Base-by-base conservation (phyloP, 1,284 basidiomycete species). In the Cryptococcus wingfieldii region DNA sequence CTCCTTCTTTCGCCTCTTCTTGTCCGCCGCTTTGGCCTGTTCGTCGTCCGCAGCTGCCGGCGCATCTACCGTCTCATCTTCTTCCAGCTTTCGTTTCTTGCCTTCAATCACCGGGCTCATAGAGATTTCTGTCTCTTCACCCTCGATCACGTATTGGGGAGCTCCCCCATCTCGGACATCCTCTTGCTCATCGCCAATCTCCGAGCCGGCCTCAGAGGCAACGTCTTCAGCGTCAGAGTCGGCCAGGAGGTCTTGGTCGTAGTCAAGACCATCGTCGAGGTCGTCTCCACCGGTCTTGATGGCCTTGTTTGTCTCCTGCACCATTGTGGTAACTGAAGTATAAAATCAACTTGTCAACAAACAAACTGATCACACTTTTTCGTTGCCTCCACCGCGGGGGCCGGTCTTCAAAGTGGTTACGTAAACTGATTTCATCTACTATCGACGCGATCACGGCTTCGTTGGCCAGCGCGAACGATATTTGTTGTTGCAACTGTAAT, bases 211-310 rank as follows among this genome's bases (percentile, higher is more conserved):
- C 3, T 55, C 59, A 19, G 49, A 55, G n/a, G 16, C 53, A n/a
- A 41, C 51, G 28, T 64, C 59, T 31, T 65, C 64, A 16, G 67
- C 64, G 46, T 72, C 70, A 47, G 72, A 68, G 23, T 59, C 44
- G 19, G 61, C 66, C 13, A 67, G 27, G 39, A 64, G 57, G 42
- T 66, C 56, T 9, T 57, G 61, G 45, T 69, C 67, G 14, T 64
- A 56, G 51, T 67, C 64, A 5, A 66, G 57, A 28, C 62, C 70
- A 57, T 76, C 72, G 57, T 76, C 75, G 13, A 74, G 64, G 55
- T 74, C 71, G 55, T 76, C 73, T 18, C 71, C 72, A 14, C 63
- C 65, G 18, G 66, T 67, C 50, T 64, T 64, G 12, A 46, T 23
- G 9, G 31, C 28, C 39, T 47, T 45, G 18, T 53, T 38, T 25